These are phyloP conservation scores for Pyrus hybrid DNA, from an alignment of 331 rosid genomes.

Conservation along the genomic window DNA sequence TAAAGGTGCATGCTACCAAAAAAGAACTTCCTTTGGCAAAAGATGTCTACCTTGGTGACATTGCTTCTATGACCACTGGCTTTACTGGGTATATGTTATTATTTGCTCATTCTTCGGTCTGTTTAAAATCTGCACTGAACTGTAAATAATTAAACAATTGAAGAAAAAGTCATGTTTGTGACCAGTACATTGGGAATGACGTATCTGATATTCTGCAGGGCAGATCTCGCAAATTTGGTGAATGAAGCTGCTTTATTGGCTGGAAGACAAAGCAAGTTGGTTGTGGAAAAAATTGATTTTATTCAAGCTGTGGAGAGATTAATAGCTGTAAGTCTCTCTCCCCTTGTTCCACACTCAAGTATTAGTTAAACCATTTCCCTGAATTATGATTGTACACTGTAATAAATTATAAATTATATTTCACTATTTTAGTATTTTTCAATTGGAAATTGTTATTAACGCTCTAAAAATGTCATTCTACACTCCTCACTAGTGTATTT, in stretches of 20 bases:
- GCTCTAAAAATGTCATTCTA: too few species aligned
- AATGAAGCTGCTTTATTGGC: constrained; percentile 95
- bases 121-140: not conserved
- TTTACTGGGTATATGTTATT: constrained; percentile 76
- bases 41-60: constrained; percentile 57
- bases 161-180: not conserved
- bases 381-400: not conserved
- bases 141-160: not conserved
- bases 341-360: not conserved
- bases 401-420: not conserved
- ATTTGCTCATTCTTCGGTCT: constrained; percentile 9
- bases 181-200: not conserved
- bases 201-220: constrained; percentile 38
- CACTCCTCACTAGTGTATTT: too few species aligned
- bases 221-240: constrained; percentile 93
- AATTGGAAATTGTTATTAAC: too few species aligned
- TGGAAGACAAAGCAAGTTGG: constrained; percentile 72
- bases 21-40: constrained; percentile 90
- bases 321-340: constrained; percentile 63
- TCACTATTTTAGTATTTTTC: not conserved
- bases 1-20: constrained; percentile 75
- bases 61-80: constrained; percentile 97
- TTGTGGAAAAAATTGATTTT: constrained; percentile 82
- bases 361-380: not conserved
- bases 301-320: constrained; percentile 91